These are phyloP conservation scores for Alectoria sarmentosa DNA, from an alignment of 495 filamentous ascomycete species.

Conservation along the genomic window DNA sequence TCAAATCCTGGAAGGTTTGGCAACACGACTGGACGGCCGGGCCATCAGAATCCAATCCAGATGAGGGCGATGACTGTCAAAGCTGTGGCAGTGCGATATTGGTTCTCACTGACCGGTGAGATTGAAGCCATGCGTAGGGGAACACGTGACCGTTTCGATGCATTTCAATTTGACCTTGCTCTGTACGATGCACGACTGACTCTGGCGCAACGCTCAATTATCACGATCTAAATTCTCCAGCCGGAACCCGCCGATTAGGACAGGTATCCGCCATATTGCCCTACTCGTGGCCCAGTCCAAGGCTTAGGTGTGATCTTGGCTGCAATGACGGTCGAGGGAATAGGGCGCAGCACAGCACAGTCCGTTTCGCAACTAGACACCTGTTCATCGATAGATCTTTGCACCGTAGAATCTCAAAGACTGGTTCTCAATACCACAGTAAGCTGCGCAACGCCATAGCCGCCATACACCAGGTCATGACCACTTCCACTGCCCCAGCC, in stretches of 20 bases:
- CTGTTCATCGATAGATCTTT: neutral
- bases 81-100: neutral
- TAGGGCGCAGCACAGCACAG: slow-evolving; percentile 6
- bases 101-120: neutral
- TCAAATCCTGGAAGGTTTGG: neutral
- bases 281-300: neutral
- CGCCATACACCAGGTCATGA: slow-evolving; percentile 2
- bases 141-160: neutral
- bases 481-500: slow-evolving; percentile 12
- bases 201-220: neutral
- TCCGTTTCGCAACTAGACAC: neutral
- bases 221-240: neutral
- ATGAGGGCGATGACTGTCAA: slow-evolving; percentile 3
- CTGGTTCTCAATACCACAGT: neutral
- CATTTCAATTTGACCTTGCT: neutral
- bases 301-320: neutral
- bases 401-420: neutral
- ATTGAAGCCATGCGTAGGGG: neutral
- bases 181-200: neutral
- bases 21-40: neutral
- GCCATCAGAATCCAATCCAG: neutral
- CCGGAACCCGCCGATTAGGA: neutral
- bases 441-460: slow-evolving; percentile 8
- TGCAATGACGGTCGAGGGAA: neutral
- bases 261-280: neutral